A percentile compares a stretch with the other conserved stretches of the same genome.
Conservation (phyloP, 192 early-diverging fungal genomes). For the Umbelopsis sp. region DNA sequence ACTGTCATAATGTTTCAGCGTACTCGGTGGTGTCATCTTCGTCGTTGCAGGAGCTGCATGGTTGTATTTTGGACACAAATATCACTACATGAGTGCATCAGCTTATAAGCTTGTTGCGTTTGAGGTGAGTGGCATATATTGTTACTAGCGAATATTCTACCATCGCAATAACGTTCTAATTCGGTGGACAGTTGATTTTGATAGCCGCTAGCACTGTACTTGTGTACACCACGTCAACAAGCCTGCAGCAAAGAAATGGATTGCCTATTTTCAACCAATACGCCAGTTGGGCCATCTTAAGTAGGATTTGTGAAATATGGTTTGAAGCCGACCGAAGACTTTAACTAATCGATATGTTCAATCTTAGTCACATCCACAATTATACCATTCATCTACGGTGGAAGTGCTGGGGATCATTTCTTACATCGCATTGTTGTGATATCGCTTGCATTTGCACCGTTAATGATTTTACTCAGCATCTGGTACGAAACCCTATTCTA, state of each 20-base stretch:
- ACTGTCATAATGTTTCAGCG: constrained; percentile 23
- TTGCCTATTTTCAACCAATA: constrained; percentile 71
- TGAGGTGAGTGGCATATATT: background rate
- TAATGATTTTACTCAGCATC: constrained; percentile 86
- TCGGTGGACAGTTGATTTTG: constrained; percentile 24
- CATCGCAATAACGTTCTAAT: background rate
- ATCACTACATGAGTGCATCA: background rate
- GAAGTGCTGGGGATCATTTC: constrained; percentile 68
- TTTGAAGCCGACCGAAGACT: background rate
- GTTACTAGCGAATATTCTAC: background rate
- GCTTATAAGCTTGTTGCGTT: constrained; percentile 1
- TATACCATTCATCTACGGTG: constrained; percentile 66
- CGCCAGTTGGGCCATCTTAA: constrained; percentile 65
- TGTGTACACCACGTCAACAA: constrained; percentile 62
- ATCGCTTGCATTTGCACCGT: constrained; percentile 84
- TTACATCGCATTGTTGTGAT: constrained; percentile 79
- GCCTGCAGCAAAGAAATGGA: constrained; percentile 59
- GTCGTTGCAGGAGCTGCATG: constrained; percentile 24
- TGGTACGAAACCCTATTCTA: constrained; percentile 92
- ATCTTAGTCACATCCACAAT: constrained; percentile 48
- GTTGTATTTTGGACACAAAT: background rate
- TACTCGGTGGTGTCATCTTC: constrained; percentile 46
- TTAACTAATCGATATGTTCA: background rate
- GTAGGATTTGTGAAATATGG: constrained; percentile 34
- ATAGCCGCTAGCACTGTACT: constrained; percentile 58